Evolutionary conservation across 2,329 filamentous ascomycete species (phyloP).

Genomic region (Aspergillus pseudotamarii): DNA sequence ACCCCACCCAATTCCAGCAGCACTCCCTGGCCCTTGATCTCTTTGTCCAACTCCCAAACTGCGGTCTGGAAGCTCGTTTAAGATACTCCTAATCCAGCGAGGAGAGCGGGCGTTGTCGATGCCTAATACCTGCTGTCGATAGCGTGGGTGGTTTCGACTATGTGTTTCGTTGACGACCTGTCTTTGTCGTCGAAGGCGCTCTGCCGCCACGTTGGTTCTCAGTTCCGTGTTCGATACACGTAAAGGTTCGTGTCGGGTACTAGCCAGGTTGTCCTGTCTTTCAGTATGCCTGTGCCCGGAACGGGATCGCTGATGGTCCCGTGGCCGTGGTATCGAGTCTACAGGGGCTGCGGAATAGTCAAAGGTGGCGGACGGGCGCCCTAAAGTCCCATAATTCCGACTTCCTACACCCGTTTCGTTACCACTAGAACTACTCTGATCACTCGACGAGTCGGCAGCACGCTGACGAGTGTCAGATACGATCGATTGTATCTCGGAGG

Average conservation of each 20-base stretch:
- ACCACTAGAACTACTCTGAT: constrained; percentile 23
- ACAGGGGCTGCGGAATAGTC: constrained; percentile 23
- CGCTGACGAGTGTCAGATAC: constrained; percentile 26
- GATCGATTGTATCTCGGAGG: constrained; percentile 40
- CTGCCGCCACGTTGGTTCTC: constrained; percentile 41
- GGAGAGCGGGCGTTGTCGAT: constrained; percentile 40
- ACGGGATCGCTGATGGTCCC: constrained; percentile 34
- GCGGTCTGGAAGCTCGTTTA: constrained; percentile 40
- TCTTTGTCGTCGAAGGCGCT: constrained; percentile 43
- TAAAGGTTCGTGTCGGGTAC: constrained; percentile 31
- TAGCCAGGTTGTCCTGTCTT: constrained; percentile 27
- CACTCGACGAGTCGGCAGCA: constrained; percentile 23
- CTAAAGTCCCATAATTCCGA: constrained; percentile 19
- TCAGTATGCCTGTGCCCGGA: constrained; percentile 39
- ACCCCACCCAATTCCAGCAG: constrained; percentile 52
- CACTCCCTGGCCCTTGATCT: constrained; percentile 44
- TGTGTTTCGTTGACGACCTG: constrained; percentile 39
- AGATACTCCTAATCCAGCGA: constrained; percentile 41
- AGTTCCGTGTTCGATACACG: constrained; percentile 37
- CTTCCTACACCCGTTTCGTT: constrained; percentile 24
- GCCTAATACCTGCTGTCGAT: constrained; percentile 36
- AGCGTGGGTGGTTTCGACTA: constrained; percentile 33
- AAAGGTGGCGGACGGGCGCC: constrained; percentile 24
- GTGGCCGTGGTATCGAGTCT: constrained; percentile 28
- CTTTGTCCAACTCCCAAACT: constrained; percentile 32